Conservation (phyloP, 768 basidiomycete species). For the Tulasnella calospora region DNA sequence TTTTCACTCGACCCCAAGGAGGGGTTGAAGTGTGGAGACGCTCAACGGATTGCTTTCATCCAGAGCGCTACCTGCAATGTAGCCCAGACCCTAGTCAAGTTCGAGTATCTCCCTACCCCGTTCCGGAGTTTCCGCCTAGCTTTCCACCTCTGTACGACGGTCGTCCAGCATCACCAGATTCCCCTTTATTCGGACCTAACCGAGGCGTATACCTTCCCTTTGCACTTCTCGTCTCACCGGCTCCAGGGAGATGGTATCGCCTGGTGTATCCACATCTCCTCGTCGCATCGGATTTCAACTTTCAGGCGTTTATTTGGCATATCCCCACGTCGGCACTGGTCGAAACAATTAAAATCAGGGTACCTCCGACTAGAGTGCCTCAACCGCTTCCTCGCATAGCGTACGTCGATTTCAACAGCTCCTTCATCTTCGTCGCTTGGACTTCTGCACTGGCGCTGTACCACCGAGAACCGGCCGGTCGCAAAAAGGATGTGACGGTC, state of each 20-base stretch:
- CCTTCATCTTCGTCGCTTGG: slow-evolving; percentile 36
- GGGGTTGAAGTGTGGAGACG: slow-evolving; percentile 66
- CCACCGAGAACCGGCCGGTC: not conserved
- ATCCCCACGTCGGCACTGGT: slow-evolving; percentile 48
- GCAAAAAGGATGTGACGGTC: not conserved
- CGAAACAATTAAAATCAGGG: slow-evolving; percentile 42
- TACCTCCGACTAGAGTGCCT: no score
- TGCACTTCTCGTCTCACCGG: slow-evolving; percentile 51
- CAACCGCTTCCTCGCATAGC: slow-evolving; percentile 36
- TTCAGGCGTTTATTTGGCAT: slow-evolving; percentile 57
- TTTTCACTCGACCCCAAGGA: slow-evolving; percentile 55
- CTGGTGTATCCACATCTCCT: slow-evolving; percentile 64
- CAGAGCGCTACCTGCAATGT: slow-evolving; percentile 4
- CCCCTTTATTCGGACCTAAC: not conserved
- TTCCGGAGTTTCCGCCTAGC: not conserved
- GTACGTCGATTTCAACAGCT: slow-evolving; percentile 61
- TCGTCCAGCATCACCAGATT: not conserved
- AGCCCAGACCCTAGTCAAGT: not conserved
- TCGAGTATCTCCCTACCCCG: not conserved
- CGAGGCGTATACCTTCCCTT: slow-evolving; percentile 60
- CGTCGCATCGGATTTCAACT: slow-evolving; percentile 39
- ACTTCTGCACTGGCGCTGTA: not conserved
- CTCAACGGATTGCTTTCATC: slow-evolving; percentile 1
- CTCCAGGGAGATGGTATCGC: slow-evolving; percentile 51
- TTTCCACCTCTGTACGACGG: not conserved